phyloP scores from a whole-genome alignment of 1,139 yeast genomes.

The Taphrina confusa region DNA sequence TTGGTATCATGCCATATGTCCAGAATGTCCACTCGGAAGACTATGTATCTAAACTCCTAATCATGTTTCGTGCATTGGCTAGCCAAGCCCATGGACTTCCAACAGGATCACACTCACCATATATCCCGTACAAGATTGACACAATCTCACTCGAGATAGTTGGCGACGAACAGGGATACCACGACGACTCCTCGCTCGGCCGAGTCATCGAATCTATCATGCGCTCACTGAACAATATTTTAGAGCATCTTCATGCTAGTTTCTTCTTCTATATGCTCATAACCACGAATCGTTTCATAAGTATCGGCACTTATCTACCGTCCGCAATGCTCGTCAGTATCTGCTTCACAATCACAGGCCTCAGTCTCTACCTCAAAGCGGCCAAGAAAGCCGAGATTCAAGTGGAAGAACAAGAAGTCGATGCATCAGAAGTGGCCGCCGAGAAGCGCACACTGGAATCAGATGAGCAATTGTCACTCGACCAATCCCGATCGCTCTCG shows the following conservation, averaged over 20 bases:
- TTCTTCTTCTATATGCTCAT: slow-evolving; percentile 87
- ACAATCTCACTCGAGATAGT: slow-evolving; percentile 76
- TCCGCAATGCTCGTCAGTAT: slow-evolving; percentile 74
- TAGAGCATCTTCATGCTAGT: slow-evolving; percentile 96
- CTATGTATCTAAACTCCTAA: slow-evolving; percentile 53
- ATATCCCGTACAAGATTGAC: slow-evolving; percentile 55
- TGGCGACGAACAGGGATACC: slow-evolving; percentile 49
- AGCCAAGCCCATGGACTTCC: slow-evolving; percentile 65
- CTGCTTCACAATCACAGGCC: slow-evolving; percentile 69
- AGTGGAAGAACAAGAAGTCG: neutral
- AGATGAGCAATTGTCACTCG: neutral
- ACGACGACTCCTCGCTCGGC: slow-evolving; percentile 87
- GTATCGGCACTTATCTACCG: slow-evolving; percentile 92
- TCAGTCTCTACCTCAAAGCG: slow-evolving; percentile 47
- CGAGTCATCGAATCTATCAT: slow-evolving; percentile 83
- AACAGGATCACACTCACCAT: slow-evolving; percentile 36
- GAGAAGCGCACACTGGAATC: slow-evolving; percentile 25
- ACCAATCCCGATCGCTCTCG: neutral
- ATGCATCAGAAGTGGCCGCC: neutral
- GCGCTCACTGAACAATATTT: slow-evolving; percentile 83
- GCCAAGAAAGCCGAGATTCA: neutral
- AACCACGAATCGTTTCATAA: slow-evolving; percentile 77
- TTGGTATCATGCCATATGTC: slow-evolving; percentile 66
- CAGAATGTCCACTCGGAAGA: slow-evolving; percentile 58
- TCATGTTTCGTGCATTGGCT: slow-evolving; percentile 64